phyloP scores from a whole-genome alignment of 495 filamentous ascomycete genomes.

The Parathielavia appendiculata region DNA sequence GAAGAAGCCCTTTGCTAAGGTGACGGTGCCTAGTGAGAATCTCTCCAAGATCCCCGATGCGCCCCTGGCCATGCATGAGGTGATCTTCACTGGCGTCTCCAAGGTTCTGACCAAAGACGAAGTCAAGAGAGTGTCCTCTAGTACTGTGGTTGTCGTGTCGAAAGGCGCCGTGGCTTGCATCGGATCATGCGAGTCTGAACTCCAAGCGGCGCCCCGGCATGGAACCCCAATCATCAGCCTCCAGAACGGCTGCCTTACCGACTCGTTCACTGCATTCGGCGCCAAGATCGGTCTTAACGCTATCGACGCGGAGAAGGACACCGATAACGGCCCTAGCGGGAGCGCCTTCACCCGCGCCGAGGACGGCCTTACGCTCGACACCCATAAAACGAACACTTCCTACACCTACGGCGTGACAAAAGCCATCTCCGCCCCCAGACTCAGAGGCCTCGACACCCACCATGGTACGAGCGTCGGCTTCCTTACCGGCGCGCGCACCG shows the following conservation, averaged over 20 bases:
- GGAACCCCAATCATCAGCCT: constrained; percentile 41
- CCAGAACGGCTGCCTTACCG: constrained; percentile 51
- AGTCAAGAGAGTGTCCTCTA: neutral
- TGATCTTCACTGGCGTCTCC: constrained; percentile 47
- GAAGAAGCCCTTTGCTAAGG: constrained; percentile 31
- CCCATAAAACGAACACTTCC: constrained; percentile 40
- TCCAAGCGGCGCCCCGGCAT: constrained; percentile 26
- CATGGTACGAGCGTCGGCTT: constrained; percentile 47
- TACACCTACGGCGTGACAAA: constrained; percentile 44
- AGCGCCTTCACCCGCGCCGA: constrained; percentile 41
- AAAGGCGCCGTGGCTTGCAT: constrained; percentile 49
- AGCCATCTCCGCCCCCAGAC: constrained; percentile 43
- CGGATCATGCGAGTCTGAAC: constrained; percentile 38
- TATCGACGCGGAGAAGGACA: constrained; percentile 49
- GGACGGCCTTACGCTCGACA: constrained; percentile 42
- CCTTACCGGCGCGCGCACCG: constrained; percentile 35
- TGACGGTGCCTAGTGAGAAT: constrained; percentile 28
- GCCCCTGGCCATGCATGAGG: constrained; percentile 27
- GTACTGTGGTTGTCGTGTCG: constrained; percentile 38
- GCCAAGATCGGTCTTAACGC: constrained; percentile 50
- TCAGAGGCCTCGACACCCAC: constrained; percentile 31
- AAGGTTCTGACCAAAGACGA: constrained; percentile 35
- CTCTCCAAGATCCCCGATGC: constrained; percentile 34
- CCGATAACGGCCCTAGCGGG: constrained; percentile 41
- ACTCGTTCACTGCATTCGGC: constrained; percentile 51